Conservation (phyloP, 75 land plant species). For the Pseudotsuga menziesii region DNA sequence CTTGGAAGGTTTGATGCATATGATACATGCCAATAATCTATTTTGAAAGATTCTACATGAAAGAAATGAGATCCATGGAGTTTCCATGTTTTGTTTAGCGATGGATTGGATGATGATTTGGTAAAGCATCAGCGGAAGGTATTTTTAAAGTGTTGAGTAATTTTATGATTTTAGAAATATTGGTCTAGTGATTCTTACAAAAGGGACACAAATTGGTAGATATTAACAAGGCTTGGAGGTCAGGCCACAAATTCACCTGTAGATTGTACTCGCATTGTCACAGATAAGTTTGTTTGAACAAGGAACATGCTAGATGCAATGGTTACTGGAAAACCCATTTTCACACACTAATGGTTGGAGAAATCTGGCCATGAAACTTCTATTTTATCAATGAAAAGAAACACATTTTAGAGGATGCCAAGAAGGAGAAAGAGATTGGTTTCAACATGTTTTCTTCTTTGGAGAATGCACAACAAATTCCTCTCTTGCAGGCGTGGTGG, state of each 20-base stretch:
- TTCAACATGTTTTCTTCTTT: slow-evolving; percentile 78
- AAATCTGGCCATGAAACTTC: slow-evolving; percentile 69
- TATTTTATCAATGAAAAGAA: slow-evolving; percentile 73
- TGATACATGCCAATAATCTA: slow-evolving; percentile 1
- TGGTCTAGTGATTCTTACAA: slow-evolving; percentile 1
- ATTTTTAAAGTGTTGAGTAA: not conserved
- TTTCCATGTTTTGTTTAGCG: slow-evolving; percentile 74
- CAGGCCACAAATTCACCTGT: slow-evolving; percentile 38
- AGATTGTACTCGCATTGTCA: slow-evolving; percentile 89
- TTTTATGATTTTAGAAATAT: slow-evolving; percentile 5
- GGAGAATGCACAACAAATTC: slow-evolving; percentile 58
- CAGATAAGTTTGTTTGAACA: slow-evolving; percentile 85
- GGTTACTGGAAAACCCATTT: slow-evolving; percentile 83
- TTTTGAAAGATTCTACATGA: slow-evolving; percentile 23
- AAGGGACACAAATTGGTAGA: slow-evolving; percentile 24
- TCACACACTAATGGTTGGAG: slow-evolving; percentile 82
- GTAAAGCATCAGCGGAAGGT: slow-evolving; percentile 87
- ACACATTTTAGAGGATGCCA: slow-evolving; percentile 68
- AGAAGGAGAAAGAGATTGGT: slow-evolving; percentile 92
- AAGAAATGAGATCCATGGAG: slow-evolving; percentile 48
- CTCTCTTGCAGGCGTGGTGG: slow-evolving; percentile 65
- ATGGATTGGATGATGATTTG: slow-evolving; percentile 59
- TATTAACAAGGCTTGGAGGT: slow-evolving; percentile 61
- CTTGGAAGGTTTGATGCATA: slow-evolving; percentile 17
- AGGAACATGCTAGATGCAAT: slow-evolving; percentile 91